Base-by-base conservation (phyloP, 2,329 filamentous ascomycete species). In the Diplodia mutila region DNA sequence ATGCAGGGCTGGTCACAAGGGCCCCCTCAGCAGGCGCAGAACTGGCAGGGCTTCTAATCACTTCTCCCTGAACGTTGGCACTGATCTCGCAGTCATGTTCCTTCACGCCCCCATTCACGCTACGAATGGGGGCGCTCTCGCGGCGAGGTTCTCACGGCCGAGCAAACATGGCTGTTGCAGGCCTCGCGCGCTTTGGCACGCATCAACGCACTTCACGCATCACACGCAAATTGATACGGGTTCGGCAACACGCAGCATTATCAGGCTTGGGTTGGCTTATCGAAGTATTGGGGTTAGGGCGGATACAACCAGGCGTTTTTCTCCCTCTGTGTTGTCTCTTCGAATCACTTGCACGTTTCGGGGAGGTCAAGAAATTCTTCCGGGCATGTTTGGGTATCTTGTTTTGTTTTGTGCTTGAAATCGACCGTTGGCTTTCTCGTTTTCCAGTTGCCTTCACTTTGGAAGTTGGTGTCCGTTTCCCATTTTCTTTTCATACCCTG, bases 1-100 rank as follows among this genome's bases (percentile, higher is more conserved):
- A 84, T 85, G 83, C 82, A 83, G 70, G 81, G 82, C 51, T 85
- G 83, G 83, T 77, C 82, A 68, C 79, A 81, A 59, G 77, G 77
- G n/a, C 73, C 72, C 48, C 71, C 73, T 52, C 73, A 72, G 55
- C 77, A 78, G 68, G 73, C 75, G 49, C 80, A 80, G 72, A 79
- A 79, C 67, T 81, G 80, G 78, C 74, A 75, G 66, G 69, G 70
- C 42, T 74, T 71, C 68, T 72, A 72, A 70, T 23, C 39, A 51
- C n/a, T 32, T 51, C 25, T 57, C 9, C 34, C 7, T 48, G 18
- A 42, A 39, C 18, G 25, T 29, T 46, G 8, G 29, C 49, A n/a
- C 23, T 4, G 23, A 23, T 48, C 18, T 29, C 12, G 37, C 52
- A 16, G 51, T 55, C 37, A 23, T 32, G 37, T 16, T 27, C 32